Conservation (phyloP, 768 basidiomycete species). For the Epithele typhae region DNA sequence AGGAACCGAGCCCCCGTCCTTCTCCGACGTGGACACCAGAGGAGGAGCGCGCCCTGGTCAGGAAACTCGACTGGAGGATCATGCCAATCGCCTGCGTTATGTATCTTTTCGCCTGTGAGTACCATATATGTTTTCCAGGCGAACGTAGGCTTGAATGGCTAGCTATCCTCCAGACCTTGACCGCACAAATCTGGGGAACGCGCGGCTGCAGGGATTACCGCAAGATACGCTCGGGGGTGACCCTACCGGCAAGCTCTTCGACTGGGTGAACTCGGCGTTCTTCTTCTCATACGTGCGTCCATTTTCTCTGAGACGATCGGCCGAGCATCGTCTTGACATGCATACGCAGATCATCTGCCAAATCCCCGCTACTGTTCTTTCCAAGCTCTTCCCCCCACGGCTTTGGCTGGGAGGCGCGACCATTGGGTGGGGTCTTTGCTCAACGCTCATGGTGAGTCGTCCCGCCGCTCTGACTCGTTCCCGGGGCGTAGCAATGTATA, state of each 20-base stretch:
- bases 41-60: constrained; percentile 53
- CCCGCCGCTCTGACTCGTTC: too few relatives aligned
- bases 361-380: constrained; percentile 59
- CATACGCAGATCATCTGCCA: constrained; percentile 56
- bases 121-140: background rate
- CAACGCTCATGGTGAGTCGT: constrained; percentile 56
- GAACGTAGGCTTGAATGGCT: too few relatives aligned
- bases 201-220: constrained; percentile 67
- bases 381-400: constrained; percentile 67
- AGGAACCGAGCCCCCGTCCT: too few relatives aligned
- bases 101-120: constrained; percentile 73
- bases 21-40: constrained; percentile 2
- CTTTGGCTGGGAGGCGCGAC: constrained; percentile 63
- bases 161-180: constrained; percentile 47
- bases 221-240: constrained; percentile 64
- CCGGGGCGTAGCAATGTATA: too few relatives aligned
- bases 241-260: constrained; percentile 62
- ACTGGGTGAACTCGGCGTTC: constrained; percentile 75
- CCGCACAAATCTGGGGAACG: constrained; percentile 77
- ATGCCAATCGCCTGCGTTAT: constrained; percentile 70
- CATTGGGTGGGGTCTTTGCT: constrained; percentile 73
- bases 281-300: constrained; percentile 70
- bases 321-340: background rate
- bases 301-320: background rate
- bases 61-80: constrained; percentile 64